Evolutionary conservation across 2,329 filamentous ascomycete species (phyloP).

Genomic region (Fusarium musae): DNA sequence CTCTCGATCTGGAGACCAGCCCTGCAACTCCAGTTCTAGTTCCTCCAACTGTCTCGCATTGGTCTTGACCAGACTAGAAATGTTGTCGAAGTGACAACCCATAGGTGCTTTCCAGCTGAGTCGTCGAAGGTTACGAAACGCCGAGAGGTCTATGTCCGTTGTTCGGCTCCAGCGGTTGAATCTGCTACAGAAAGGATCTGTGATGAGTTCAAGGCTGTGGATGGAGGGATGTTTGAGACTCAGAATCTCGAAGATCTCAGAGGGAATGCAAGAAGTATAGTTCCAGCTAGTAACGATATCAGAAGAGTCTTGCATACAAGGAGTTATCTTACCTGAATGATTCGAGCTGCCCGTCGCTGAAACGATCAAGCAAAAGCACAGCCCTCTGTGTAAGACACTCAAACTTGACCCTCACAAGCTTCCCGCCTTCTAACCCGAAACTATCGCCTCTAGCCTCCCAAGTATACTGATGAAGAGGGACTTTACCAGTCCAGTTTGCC

Average conservation of each 20-base stretch:
- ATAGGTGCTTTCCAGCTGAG: not conserved
- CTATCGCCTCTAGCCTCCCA: not conserved
- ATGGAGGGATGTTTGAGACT: not conserved
- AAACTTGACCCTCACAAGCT: slow-evolving; percentile 1
- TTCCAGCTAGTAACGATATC: not conserved
- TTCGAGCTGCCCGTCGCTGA: not conserved
- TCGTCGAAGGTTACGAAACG: not conserved
- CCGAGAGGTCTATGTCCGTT: not conserved
- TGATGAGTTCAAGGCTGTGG: not conserved
- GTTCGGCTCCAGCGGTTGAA: slow-evolving; percentile 9
- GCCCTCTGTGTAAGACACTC: slow-evolving; percentile 8
- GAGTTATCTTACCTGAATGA: not conserved
- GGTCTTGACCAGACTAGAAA: fast-evolving
- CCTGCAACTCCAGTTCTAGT: not conserved
- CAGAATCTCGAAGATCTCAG: not conserved
- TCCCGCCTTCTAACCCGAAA: not conserved
- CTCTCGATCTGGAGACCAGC: not conserved
- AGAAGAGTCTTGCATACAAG: fast-evolving
- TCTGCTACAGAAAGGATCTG: not conserved
- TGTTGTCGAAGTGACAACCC: not conserved
- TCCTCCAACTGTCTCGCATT: not conserved
- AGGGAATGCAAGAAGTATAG: not conserved
- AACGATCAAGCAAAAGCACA: not conserved
- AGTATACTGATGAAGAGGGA: not conserved
- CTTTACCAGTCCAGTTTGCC: not conserved